Evolutionary conservation across 2,329 filamentous ascomycete genomes (phyloP), one percentile per base, ranked within the genome.

Genomic region (Fusarium abutilonis): DNA sequence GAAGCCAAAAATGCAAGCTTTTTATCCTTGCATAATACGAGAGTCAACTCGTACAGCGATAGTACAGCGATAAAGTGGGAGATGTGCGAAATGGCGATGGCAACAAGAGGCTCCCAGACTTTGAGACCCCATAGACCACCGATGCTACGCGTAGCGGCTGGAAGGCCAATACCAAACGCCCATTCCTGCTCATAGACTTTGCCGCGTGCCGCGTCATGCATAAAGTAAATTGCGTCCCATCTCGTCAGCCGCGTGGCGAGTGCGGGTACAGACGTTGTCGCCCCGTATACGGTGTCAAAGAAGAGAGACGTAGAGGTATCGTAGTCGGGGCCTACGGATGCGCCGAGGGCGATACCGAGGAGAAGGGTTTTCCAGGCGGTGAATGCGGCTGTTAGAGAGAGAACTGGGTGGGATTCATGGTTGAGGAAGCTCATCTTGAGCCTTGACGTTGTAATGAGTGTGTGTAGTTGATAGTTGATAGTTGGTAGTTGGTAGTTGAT

Each of bases 191-290:
- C 92, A 73, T 86, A 90, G 10, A 88, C 52, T 67, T 92, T 88
- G 31, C 89, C 90, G 10, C 84, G 80, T 38, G 80, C 80, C 5
- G 90, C 85, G 40, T 80, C 74, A 64, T 86, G 82, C 56, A 88
- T 78, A 70, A 89, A 94, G 74, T 94, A 95, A 65, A 96, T 80
- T 29, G 88, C 89, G 74, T 96, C 92, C 92, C 92, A 96, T 73
- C 90, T 83, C 7, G 87, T 87, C 55, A 95, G 78, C 39, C 86
- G 86, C 31, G 82, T 76, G 17, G 80, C 74, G 3, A 89, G 67
- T 10, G 79, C 66, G 28, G 83, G 68, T 28, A 85, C 76, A 43
- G 76, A 71, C 11, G 79, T 53, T 46, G 73, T 68, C 52, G 69
- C 52, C 54, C 70, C 70, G 67, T 77, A 59, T 63, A 76, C 42